These are phyloP conservation scores for Echium plantagineum DNA, from an alignment of 257 asterid genomes.

Conservation along the genomic window DNA sequence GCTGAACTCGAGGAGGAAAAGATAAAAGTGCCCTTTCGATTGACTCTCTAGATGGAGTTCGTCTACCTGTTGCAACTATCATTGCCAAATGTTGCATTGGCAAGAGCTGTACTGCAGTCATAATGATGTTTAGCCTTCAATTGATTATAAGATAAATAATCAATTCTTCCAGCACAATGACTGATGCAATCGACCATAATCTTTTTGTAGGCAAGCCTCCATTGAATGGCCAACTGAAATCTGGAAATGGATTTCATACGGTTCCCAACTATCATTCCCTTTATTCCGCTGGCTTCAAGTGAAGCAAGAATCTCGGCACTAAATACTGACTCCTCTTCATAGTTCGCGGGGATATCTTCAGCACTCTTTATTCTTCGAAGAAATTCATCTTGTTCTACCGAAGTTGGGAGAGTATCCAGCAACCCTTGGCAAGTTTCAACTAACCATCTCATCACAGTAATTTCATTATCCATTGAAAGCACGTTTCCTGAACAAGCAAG, in stretches of 20 bases:
- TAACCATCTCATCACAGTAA: constrained; percentile 38
- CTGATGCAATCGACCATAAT: constrained; percentile 38
- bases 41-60: neutral
- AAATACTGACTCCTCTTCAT: constrained; percentile 15
- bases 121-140: neutral
- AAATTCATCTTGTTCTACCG: constrained; percentile 43
- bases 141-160: neutral
- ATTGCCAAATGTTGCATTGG: neutral
- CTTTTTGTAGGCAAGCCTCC: constrained; percentile 58
- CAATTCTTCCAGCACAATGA: constrained; percentile 23
- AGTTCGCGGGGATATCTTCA: constrained; percentile 17
- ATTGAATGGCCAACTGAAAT: constrained; percentile 54
- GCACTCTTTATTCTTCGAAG: constrained; percentile 30
- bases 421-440: constrained; percentile 26
- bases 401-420: constrained; percentile 31
- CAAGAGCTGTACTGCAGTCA: neutral
- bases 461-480: constrained; percentile 54
- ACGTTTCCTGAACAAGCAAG: constrained; percentile 45
- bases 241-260: constrained; percentile 26
- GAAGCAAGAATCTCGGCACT: constrained; percentile 31
- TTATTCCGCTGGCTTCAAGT: constrained; percentile 16
- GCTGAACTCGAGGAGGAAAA: no score
- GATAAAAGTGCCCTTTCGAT: no score
- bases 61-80: neutral
- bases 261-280: constrained; percentile 12